phyloP scores from a whole-genome alignment of 257 asterid genomes.

The Solanum medicagineum region DNA sequence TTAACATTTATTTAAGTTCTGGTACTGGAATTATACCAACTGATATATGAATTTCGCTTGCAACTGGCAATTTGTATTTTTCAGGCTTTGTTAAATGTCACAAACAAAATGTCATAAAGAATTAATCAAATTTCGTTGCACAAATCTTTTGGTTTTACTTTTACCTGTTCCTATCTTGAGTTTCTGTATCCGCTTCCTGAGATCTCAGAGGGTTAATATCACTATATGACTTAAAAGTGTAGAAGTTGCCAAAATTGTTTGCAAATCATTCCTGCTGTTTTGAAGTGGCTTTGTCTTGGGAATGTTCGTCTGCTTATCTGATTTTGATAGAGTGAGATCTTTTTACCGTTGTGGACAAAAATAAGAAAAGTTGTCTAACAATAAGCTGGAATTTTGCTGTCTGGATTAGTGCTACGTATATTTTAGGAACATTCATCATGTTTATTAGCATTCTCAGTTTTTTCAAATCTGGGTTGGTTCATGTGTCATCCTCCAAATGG shows the following conservation, averaged over 20 bases:
- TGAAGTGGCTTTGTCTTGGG: background rate
- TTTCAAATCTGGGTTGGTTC: background rate
- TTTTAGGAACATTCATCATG: background rate
- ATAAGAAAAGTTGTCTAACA: background rate
- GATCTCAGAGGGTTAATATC: background rate
- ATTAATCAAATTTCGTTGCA: background rate
- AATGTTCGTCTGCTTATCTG: background rate
- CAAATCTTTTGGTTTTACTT: background rate
- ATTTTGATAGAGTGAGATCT: background rate
- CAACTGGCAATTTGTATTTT: background rate
- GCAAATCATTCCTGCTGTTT: background rate
- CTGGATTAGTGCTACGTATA: background rate
- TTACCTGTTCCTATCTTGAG: background rate
- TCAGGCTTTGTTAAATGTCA: background rate
- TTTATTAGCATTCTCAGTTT: background rate
- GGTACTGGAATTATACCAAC: background rate
- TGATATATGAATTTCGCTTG: background rate
- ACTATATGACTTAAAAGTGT: background rate
- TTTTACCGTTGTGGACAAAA: background rate
- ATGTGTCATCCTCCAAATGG: background rate
- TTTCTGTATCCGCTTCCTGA: background rate
- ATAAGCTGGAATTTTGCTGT: background rate
- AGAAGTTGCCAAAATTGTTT: background rate
- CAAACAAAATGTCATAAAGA: background rate
- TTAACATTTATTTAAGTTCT: background rate